Evolutionary conservation across 345 rosid species (phyloP).

Genomic region (Anastatica hierochuntica): DNA sequence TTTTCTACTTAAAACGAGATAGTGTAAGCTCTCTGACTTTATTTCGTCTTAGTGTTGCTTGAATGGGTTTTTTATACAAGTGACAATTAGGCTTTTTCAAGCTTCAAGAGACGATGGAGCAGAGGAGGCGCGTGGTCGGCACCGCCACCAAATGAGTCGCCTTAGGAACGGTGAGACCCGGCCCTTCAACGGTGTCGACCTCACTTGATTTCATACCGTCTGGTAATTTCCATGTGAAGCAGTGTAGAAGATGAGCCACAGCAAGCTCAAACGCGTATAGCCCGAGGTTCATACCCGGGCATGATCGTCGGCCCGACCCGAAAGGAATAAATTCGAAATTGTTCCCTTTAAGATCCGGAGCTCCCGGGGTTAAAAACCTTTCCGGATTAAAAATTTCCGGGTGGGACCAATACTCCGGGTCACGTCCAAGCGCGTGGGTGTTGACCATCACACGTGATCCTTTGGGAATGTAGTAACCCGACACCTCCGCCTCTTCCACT

Average conservation of each 20-base stretch:
- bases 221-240: slow-evolving; percentile 85
- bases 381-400: slow-evolving; percentile 69
- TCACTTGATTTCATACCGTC: slow-evolving; percentile 91
- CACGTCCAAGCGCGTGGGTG: slow-evolving; percentile 80
- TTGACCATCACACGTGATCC: slow-evolving; percentile 78
- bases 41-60: too few relatives aligned
- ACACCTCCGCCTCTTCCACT: slow-evolving; percentile 50
- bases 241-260: slow-evolving; percentile 78
- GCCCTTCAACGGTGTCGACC: slow-evolving; percentile 70
- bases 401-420: slow-evolving; percentile 62
- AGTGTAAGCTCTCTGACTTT: too few relatives aligned
- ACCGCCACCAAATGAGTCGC: slow-evolving; percentile 65
- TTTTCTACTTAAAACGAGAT: too few relatives aligned
- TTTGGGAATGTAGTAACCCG: slow-evolving; percentile 61
- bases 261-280: slow-evolving; percentile 67
- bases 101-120: slow-evolving; percentile 15
- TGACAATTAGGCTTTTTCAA: not conserved
- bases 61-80: too few relatives aligned
- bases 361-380: slow-evolving; percentile 52
- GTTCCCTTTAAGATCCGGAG: slow-evolving; percentile 75
- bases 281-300: slow-evolving; percentile 63
- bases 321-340: slow-evolving; percentile 91
- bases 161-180: slow-evolving; percentile 91
- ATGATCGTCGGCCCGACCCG: slow-evolving; percentile 67
- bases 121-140: slow-evolving; percentile 47